Base-by-base conservation (phyloP, 176 grass and related monocot species). In the Luzula sylvatica region DNA sequence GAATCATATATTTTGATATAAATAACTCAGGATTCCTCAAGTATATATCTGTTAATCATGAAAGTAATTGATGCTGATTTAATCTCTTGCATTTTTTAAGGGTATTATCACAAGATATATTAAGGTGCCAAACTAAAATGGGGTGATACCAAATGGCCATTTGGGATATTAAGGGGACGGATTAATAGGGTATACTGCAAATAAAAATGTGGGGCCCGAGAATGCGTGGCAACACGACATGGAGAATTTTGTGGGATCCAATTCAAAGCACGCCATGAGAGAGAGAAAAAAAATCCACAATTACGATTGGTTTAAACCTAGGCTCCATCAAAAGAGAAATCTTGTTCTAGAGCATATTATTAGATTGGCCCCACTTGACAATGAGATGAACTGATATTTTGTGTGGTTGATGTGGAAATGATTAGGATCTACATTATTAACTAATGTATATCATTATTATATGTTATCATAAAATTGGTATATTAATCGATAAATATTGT, bases 1-100 rank as follows among this genome's bases (percentile, higher is more conserved):
- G 59, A 64, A 64, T 64, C 41, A 64, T 64, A n/a, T n/a, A 45
- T 64, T 49, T 48, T 64, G n/a, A 49, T 64, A 42, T 44, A 64
- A 64, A 46, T 25, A 48, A 64, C 43, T 11, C 47, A 26, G 47
- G 23, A 46, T 64, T 64, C 42, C n/a, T n/a, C 43, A 48, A 48
- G 22, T 46, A 30, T 44, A 64, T 48, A 64, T 64, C 59, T 35
- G 9, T 9, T 64, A 19, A 64, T 64, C n/a, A 64, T 64, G 24
- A 22, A 64, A 42, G 12, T 51, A 45, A 49, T 64, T 47, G 59
- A 49, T 64, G 24, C 59, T 23, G 46, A 64, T 49, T 64, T 62
- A 47, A 49, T 19, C 41, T 41, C 30, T 35, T 35, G 30, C 9
- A 35, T 35, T 35, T 35, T n/a, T 35, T 9, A 35, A 35, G 30